phyloP scores from a whole-genome alignment of 1,284 basidiomycete species.

The Heterobasidion occidentale region DNA sequence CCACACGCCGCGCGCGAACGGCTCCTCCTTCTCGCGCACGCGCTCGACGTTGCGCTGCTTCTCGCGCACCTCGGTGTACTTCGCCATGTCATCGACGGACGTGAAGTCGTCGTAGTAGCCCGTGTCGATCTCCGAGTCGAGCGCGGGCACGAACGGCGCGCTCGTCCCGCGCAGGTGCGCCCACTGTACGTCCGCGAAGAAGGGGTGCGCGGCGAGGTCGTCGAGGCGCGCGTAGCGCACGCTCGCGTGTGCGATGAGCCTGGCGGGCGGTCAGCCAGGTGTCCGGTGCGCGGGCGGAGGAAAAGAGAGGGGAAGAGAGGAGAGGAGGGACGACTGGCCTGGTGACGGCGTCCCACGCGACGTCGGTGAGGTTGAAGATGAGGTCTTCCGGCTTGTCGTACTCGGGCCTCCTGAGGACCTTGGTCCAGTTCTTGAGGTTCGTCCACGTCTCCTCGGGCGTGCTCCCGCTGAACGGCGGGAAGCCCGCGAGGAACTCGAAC shows the following conservation, averaged over 20 bases:
- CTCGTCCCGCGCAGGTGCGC: slow-evolving; percentile 66
- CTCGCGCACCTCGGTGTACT: slow-evolving; percentile 96
- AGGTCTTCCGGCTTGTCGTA: slow-evolving; percentile 96
- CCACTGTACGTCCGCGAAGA: slow-evolving; percentile 79
- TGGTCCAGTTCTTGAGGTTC: slow-evolving; percentile 97
- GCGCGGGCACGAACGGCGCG: slow-evolving; percentile 94
- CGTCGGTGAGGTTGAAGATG: slow-evolving; percentile 93
- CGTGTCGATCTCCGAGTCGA: slow-evolving; percentile 93
- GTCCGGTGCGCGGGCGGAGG: background rate
- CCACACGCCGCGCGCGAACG: slow-evolving; percentile 77
- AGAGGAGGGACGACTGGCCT: slow-evolving; percentile 36
- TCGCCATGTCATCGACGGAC: slow-evolving; percentile 92
- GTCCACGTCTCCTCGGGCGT: slow-evolving; percentile 99
- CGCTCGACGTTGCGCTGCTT: slow-evolving; percentile 94
- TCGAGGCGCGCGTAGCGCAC: slow-evolving; percentile 71
- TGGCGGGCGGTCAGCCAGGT: slow-evolving; percentile 16
- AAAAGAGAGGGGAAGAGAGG: background rate
- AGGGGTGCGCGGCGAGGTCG: slow-evolving; percentile 76
- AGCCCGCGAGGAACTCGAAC: slow-evolving; percentile 96
- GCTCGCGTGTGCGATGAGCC: slow-evolving; percentile 70
- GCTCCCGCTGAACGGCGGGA: slow-evolving; percentile 95
- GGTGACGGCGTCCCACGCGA: slow-evolving; percentile 95
- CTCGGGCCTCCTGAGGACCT: slow-evolving; percentile 84
- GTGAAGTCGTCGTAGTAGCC: slow-evolving; percentile 99
- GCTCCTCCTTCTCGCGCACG: slow-evolving; percentile 82